These are phyloP conservation scores for Aspergillus aculeatus DNA, from an alignment of 2,329 filamentous ascomycete genomes.

Conservation along the genomic window DNA sequence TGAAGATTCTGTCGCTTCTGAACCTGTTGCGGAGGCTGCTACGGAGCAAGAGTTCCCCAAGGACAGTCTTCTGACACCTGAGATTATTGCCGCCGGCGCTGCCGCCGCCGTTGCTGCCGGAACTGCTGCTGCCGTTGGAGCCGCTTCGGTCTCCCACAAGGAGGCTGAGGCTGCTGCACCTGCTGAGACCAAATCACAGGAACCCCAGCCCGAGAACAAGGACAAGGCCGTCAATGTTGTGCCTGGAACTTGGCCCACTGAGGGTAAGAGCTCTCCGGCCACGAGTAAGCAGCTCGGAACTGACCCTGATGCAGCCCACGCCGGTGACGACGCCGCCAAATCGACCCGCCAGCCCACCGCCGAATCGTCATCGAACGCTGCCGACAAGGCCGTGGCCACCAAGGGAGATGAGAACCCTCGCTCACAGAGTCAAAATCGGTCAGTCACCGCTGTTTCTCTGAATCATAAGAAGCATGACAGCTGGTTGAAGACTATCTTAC, in stretches of 20 bases:
- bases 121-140: constrained; percentile 24
- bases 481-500: constrained; percentile 43
- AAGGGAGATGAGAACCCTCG: constrained; percentile 31
- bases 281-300: constrained; percentile 29
- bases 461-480: constrained; percentile 36
- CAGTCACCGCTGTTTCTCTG: constrained; percentile 40
- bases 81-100: constrained; percentile 28
- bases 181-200: constrained; percentile 13
- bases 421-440: constrained; percentile 38
- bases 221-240: constrained; percentile 8
- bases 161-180: constrained; percentile 11
- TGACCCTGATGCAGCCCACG: constrained; percentile 32
- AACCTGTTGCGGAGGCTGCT: constrained; percentile 6
- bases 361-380: constrained; percentile 10
- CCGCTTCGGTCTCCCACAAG: constrained; percentile 21
- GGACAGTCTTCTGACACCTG: constrained; percentile 23
- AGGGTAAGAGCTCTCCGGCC: constrained; percentile 24
- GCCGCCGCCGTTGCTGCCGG: constrained; percentile 27
- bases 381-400: constrained; percentile 13
- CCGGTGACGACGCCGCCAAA: constrained; percentile 31
- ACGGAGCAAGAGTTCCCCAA: constrained; percentile 13
- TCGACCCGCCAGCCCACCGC: constrained; percentile 13
- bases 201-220: constrained; percentile 17
- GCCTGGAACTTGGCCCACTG: constrained; percentile 20
- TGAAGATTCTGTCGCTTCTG: background rate